Evolutionary conservation across 1,139 yeast genomes (phyloP), one percentile per base, ranked within the genome.

Genomic region (Pneumocystis sp.): DNA sequence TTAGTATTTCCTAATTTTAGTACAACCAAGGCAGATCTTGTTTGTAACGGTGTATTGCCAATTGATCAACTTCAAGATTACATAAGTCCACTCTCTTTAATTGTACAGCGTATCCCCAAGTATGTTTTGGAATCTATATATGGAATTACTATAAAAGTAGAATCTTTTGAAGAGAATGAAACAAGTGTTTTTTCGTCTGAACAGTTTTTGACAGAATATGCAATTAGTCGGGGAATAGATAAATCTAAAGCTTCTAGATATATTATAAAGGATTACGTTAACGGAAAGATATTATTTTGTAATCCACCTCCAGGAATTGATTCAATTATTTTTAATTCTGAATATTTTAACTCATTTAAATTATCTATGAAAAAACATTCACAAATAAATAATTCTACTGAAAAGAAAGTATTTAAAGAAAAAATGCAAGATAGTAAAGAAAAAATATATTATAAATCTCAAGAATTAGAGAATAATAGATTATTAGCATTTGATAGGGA

Each of bases 1-100:
- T 81, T 95, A 70, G 99, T 95, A 31, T 95, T 95, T 80, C 98
- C 99, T 45, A 95, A 93, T 74, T 95, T 93, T 75, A 97, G 98
- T 25, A 88, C 88, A 74, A 89, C 97, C 35, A 90, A 91, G 73
- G 97, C 96, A 71, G 99, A 95, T 73, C 82, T 95, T 72, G 98
- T 95, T 0, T 90, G 97, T 79, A 89, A 90, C 73, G 99, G 99
- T 81, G 96, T 95, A 12, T 81, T 95, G 67, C 98, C 99, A 29
- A 93, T 95, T 72, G 98, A 95, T 78, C 98, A 95, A 77, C 81
- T 95, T 68, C 83, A 97, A 73, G 98, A 95, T 73, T 86, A 84
- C 74, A 85, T 95, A n/a, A 96, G 96, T 0, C 98, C 99, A 10
- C 81, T 85, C 3, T 85, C 91, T 63, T 78, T 95, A 56, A 95